Evolutionary conservation across 139 green algal genomes (phyloP).

Genomic region (Micractinium conductrix): DNA sequence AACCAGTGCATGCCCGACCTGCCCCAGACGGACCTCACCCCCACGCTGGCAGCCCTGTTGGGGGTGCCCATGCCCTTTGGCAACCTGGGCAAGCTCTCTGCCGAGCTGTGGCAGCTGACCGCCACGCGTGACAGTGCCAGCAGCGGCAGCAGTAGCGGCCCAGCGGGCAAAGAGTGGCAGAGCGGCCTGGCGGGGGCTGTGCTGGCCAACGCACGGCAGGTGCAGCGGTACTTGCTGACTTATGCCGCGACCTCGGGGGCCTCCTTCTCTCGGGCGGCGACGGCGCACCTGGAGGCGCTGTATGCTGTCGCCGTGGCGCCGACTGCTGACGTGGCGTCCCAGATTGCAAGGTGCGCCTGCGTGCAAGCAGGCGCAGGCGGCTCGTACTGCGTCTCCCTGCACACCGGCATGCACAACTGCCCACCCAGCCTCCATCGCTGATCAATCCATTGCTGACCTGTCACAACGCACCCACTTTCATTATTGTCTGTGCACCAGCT

Average conservation of each 20-base stretch:
- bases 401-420: no score
- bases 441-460: no score
- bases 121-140: background rate
- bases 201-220: slow-evolving; percentile 35
- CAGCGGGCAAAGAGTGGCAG: slow-evolving; percentile 20
- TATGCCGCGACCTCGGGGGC: slow-evolving; percentile 59
- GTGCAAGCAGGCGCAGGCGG: no score
- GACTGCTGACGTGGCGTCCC: background rate
- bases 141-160: background rate
- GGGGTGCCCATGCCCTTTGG: slow-evolving; percentile 86
- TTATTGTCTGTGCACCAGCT: slow-evolving; percentile 2
- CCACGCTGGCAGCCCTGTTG: slow-evolving; percentile 83
- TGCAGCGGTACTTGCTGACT: slow-evolving; percentile 71
- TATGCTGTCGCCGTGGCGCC: slow-evolving; percentile 2
- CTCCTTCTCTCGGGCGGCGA: slow-evolving; percentile 46
- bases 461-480: no score
- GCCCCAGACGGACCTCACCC: slow-evolving; percentile 86
- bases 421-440: no score
- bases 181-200: slow-evolving; percentile 2
- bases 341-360: background rate
- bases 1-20: slow-evolving; percentile 56
- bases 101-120: slow-evolving; percentile 62
- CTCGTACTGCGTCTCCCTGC: background rate
- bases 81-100: slow-evolving; percentile 75
- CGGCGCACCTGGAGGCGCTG: slow-evolving; percentile 42